These are phyloP conservation scores for Sporothrix curviconia DNA, from an alignment of 2,329 filamentous ascomycete genomes.

Conservation along the genomic window DNA sequence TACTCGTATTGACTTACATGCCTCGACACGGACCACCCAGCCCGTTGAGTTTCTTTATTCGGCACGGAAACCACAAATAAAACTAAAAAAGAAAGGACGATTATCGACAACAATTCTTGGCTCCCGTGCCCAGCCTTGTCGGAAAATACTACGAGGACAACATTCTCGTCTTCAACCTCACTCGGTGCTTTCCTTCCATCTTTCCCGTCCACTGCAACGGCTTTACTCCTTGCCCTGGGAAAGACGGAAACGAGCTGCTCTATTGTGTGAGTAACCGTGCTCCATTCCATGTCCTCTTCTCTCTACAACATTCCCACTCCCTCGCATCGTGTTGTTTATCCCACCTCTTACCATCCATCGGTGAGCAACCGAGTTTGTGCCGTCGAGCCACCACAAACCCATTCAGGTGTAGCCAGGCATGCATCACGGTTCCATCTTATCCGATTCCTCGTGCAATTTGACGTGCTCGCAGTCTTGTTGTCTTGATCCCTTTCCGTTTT, in stretches of 20 bases:
- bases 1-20: background rate
- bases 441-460: background rate
- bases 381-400: background rate
- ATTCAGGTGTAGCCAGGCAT: background rate
- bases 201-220: no score
- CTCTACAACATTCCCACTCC: background rate
- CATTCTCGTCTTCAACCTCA: background rate
- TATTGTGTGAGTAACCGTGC: no score
- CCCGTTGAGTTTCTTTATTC: no score
- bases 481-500: no score
- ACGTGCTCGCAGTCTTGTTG: background rate
- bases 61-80: background rate
- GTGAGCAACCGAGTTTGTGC: background rate
- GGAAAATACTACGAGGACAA: background rate
- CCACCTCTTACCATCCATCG: background rate
- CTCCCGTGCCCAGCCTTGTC: background rate
- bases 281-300: background rate
- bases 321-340: background rate
- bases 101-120: background rate
- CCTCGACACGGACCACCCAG: no score
- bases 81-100: background rate
- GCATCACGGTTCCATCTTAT: background rate
- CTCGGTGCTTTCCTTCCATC: background rate
- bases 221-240: no score
- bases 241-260: no score